phyloP scores from a whole-genome alignment of 2,329 filamentous ascomycete genomes.

The Chrysosporium keratinophilum region DNA sequence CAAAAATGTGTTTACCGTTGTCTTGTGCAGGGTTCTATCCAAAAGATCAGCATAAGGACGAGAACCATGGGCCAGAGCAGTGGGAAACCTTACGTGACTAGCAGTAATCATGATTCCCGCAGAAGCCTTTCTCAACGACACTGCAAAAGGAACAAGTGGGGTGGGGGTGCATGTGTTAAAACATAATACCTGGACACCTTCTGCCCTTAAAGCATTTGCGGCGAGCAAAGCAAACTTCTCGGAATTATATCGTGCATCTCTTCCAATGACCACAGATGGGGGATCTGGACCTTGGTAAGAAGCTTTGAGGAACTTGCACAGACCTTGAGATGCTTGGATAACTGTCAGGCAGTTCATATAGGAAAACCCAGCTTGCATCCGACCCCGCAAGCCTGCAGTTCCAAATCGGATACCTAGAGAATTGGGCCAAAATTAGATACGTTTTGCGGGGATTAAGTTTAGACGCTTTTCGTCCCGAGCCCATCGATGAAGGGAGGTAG shows the following conservation, averaged over 20 bases:
- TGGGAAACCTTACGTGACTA: slow-evolving; percentile 39
- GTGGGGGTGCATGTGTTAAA: slow-evolving; percentile 49
- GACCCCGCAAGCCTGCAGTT: slow-evolving; percentile 52
- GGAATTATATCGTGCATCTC: slow-evolving; percentile 55
- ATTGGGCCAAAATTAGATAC: too few relatives aligned
- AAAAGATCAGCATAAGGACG: not conserved
- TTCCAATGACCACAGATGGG: slow-evolving; percentile 49
- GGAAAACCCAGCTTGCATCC: slow-evolving; percentile 56
- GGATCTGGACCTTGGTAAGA: slow-evolving; percentile 34
- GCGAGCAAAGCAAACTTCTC: slow-evolving; percentile 50
- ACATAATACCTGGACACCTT: slow-evolving; percentile 50
- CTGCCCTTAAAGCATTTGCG: slow-evolving; percentile 49
- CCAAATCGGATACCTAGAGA: slow-evolving; percentile 47
- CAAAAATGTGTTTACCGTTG: slow-evolving; percentile 37
- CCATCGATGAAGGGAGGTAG: not conserved
- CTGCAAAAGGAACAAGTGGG: slow-evolving; percentile 52
- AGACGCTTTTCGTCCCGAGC: not conserved
- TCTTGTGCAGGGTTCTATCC: slow-evolving; percentile 49
- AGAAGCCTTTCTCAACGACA: slow-evolving; percentile 43
- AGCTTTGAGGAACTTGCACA: slow-evolving; percentile 49
- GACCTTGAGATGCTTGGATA: slow-evolving; percentile 55
- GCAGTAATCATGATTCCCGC: slow-evolving; percentile 58
- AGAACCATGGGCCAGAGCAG: not conserved
- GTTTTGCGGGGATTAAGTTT: too few relatives aligned
- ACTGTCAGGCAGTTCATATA: slow-evolving; percentile 51